These are phyloP conservation scores for Orbilia blumenaviensis DNA, from an alignment of 2,329 filamentous ascomycete genomes.

Conservation along the genomic window DNA sequence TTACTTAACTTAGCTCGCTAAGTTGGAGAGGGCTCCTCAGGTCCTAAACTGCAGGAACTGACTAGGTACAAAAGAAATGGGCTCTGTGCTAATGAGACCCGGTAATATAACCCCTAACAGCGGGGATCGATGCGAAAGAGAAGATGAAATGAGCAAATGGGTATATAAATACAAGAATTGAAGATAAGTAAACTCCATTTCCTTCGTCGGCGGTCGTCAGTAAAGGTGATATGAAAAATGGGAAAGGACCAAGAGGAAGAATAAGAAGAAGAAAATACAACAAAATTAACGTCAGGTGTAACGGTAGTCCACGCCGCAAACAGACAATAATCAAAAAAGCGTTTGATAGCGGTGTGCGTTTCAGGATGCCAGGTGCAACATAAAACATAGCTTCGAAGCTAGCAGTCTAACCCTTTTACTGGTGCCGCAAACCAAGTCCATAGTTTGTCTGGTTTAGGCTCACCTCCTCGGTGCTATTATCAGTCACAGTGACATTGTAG, in stretches of 20 bases:
- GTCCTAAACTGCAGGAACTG: neutral
- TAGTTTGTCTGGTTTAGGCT: constrained; percentile 8
- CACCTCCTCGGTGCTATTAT: constrained; percentile 21
- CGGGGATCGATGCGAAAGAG: neutral
- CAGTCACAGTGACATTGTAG: constrained; percentile 25
- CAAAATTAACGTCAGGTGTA: neutral
- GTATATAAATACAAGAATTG: constrained; percentile 47
- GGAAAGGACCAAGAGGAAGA: neutral
- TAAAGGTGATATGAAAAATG: neutral
- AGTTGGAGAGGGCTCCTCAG: neutral
- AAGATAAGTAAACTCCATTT: constrained; percentile 29
- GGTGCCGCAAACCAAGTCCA: neutral
- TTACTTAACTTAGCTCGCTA: constrained; percentile 3
- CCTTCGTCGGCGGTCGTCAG: constrained; percentile 44
- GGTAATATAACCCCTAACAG: neutral
- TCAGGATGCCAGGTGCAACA: neutral
- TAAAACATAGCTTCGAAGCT: neutral
- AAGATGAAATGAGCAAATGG: constrained; percentile 18
- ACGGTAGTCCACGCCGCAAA: neutral
- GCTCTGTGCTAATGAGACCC: too few relatives aligned
- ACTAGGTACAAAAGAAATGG: neutral
- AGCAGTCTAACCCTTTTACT: neutral
- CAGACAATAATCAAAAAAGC: neutral
- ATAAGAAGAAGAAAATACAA: neutral
- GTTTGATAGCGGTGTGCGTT: neutral